Percentiles rank a stretch among this genome's conserved stretches.
Evolutionary conservation across 1,139 yeast species (phyloP).

Genomic region (Yamadazyma jaroonii): DNA sequence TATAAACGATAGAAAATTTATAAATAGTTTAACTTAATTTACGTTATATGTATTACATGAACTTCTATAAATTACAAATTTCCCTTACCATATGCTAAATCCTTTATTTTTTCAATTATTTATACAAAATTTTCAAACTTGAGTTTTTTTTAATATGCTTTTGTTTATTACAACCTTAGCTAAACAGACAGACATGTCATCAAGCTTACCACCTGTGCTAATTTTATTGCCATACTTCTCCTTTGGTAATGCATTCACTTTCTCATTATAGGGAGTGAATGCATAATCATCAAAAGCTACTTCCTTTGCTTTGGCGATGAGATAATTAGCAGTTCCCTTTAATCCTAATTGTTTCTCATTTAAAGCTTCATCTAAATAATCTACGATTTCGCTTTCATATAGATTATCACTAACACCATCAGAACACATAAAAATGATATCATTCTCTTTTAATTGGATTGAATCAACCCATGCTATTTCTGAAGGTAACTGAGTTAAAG

Average conservation of each 20-base stretch:
- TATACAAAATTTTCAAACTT: no score
- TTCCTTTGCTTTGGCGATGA: conserved; percentile 45
- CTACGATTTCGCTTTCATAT: conserved; percentile 45
- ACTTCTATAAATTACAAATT: no score
- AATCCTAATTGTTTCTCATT: conserved; percentile 25
- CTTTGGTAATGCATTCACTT: conserved; percentile 43
- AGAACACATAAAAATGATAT: conserved; percentile 47
- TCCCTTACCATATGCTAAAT: no score
- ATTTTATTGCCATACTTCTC: conserved; percentile 27
- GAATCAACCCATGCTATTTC: conserved; percentile 50
- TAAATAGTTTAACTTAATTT: neutral
- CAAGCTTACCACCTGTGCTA: conserved; percentile 54
- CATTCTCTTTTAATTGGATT: conserved; percentile 37
- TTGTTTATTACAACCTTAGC: conserved; percentile 38
- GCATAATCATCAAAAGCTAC: conserved; percentile 56
- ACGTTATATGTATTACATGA: no score
- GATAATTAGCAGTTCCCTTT: conserved; percentile 37
- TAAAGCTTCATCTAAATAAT: conserved; percentile 32
- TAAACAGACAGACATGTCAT: conserved; percentile 53
- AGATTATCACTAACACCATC: conserved; percentile 58
- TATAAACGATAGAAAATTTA: neutral
- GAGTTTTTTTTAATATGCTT: neutral
- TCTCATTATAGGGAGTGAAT: conserved; percentile 54
- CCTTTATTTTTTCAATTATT: no score
- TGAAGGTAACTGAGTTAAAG: conserved; percentile 43